phyloP scores from a whole-genome alignment of 352 stramenopile genomes.

The Globisporangium camurandrum region DNA sequence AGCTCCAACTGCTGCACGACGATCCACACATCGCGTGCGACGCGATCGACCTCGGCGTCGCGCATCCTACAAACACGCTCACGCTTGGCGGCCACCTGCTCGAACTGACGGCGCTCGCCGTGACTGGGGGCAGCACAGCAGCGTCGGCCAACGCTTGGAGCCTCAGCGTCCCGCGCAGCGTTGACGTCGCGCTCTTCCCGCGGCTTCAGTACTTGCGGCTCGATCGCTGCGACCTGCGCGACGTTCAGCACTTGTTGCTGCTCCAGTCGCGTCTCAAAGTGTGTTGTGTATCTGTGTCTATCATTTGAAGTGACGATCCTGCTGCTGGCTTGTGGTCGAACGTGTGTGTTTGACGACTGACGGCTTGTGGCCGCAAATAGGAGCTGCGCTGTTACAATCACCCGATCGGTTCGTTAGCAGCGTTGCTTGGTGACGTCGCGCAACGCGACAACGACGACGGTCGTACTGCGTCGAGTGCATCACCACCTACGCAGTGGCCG shows the following conservation, averaged over 20 bases:
- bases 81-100: slow-evolving; percentile 14
- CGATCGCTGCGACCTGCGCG: slow-evolving; percentile 2
- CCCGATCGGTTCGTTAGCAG: not conserved
- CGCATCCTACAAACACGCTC: slow-evolving; percentile 10
- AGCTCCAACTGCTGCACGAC: slow-evolving; percentile 4
- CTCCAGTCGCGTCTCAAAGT: slow-evolving; percentile 12
- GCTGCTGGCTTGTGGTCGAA: no score
- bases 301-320: no score
- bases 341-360: not conserved
- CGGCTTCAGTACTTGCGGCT: slow-evolving; percentile 12
- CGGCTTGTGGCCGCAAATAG: no score
- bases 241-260: slow-evolving; percentile 5
- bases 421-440: not conserved
- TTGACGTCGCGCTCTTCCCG: slow-evolving; percentile 18
- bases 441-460: not conserved
- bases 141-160: not conserved
- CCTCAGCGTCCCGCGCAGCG: slow-evolving; percentile 4
- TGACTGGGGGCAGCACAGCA: slow-evolving; percentile 4
- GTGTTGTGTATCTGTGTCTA: no score
- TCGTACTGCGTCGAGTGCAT: not conserved
- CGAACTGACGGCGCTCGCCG: slow-evolving; percentile 8
- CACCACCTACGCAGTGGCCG: no score
- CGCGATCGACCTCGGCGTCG: slow-evolving; percentile 6
- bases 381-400: slow-evolving; percentile 12
- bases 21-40: no score